phyloP scores from a whole-genome alignment of 768 basidiomycete genomes.

The Phanerodontia chrysosporium region DNA sequence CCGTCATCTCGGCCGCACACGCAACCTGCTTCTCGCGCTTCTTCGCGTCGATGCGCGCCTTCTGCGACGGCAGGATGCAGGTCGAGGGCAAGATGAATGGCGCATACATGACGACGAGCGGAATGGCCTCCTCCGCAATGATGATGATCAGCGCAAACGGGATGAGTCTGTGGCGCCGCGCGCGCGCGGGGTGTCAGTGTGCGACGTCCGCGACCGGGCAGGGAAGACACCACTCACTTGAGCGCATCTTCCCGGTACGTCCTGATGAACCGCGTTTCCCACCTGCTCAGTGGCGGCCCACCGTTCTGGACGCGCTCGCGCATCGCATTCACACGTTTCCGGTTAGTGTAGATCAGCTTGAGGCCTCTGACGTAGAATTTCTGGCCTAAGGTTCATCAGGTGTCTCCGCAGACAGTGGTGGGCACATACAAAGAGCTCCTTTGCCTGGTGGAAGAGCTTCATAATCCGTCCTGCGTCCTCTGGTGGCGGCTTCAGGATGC shows the following conservation, averaged over 20 bases:
- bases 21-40: conserved; percentile 38
- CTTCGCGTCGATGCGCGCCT: conserved; percentile 55
- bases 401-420: not conserved
- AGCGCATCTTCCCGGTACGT: conserved; percentile 63
- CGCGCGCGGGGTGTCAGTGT: not conserved
- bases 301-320: conserved; percentile 51
- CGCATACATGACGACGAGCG: conserved; percentile 80
- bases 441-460: conserved; percentile 43
- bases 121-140: conserved; percentile 76
- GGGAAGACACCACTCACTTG: conserved; percentile 50
- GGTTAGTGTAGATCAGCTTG: conserved; percentile 64
- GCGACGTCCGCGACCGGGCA: not conserved
- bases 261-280: conserved; percentile 65
- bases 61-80: conserved; percentile 79
- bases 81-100: conserved; percentile 84
- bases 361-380: conserved; percentile 85
- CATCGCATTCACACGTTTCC: conserved; percentile 51
- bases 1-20: conserved; percentile 16
- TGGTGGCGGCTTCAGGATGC: conserved; percentile 65
- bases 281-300: conserved; percentile 58
- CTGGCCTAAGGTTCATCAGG: conserved; percentile 19
- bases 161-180: conserved; percentile 46
- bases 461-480: conserved; percentile 53
- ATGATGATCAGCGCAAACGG: conserved; percentile 76
- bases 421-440: conserved; percentile 41